Evolutionary conservation across 1,284 basidiomycete genomes (phyloP), one percentile per base, ranked within the genome.

Genomic region (Cutaneotrichosporon sp.): DNA sequence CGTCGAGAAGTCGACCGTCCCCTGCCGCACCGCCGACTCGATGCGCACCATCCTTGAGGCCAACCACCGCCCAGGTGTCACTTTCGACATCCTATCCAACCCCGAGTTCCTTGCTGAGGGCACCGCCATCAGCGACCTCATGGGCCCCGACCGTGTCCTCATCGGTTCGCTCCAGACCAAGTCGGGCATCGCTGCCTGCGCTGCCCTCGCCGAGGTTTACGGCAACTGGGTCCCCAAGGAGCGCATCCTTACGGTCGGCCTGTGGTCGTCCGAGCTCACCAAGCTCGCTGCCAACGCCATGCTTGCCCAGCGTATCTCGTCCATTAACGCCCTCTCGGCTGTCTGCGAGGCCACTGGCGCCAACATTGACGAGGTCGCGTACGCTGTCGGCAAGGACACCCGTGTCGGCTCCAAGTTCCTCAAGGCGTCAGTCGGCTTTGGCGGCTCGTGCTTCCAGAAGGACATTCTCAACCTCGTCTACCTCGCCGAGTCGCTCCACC

Each of bases 271-370:
- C 4, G 96, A 99, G 82, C 88, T 99, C 50, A 91, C 92, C 73
- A 99, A 99, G 85, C 89, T 99, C 70, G 96, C 97, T 8, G 97
- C 97, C 68, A 99, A 99, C 81, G 96, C 96, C 57, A 92, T 99
- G 89, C 89, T 99, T 65, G 97, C 96, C 10, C 92, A 95, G 73
- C 91, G 97, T 69, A 99, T 99, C 81, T 98, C 96, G 10, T 97
- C 93, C 62, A 86, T 99, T 84, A 99, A 99, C 80, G 93, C 96
- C 14, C 89, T 99, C 50, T 96, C 94, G 30, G 97, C 97, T 60
- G 97, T 99, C 78, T 99, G 97, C 81, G 97, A 99, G 82, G 94
- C 93, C n/a, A 99, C 97, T 7, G 97, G 96, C 58, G 97, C 97
- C 64, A 96, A 96, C 84, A 93, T 99, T 65, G 93, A 97, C 81